phyloP scores from a whole-genome alignment of 2,329 filamentous ascomycete genomes.

The Penicillium polonicum region DNA sequence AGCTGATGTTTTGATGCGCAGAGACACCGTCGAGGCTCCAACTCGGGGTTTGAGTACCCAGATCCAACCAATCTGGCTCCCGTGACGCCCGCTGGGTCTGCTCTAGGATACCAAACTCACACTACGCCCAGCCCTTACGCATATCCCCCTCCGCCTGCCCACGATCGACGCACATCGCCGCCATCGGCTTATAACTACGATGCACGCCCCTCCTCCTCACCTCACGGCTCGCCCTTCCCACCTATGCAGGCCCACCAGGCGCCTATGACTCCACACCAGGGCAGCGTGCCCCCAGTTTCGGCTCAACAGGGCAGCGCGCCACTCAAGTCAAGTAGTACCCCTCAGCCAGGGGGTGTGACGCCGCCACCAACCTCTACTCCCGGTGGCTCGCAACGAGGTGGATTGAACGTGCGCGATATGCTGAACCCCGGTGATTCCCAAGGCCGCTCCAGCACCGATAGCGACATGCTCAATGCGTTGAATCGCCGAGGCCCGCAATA shows the following conservation, averaged over 20 bases:
- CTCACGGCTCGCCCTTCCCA: constrained; percentile 43
- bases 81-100: constrained; percentile 46
- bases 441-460: constrained; percentile 48
- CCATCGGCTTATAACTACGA: constrained; percentile 47
- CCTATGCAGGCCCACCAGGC: constrained; percentile 33
- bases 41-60: constrained; percentile 47
- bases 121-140: constrained; percentile 41
- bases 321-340: constrained; percentile 5
- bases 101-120: constrained; percentile 45
- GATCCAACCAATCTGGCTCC: constrained; percentile 49
- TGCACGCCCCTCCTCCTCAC: constrained; percentile 43
- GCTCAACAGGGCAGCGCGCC: background rate
- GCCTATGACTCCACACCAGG: constrained; percentile 27
- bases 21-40: constrained; percentile 46
- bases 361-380: constrained; percentile 42
- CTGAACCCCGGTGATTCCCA: constrained; percentile 44
- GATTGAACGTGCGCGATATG: constrained; percentile 51
- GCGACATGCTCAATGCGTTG: constrained; percentile 51
- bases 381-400: constrained; percentile 37
- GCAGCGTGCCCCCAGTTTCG: constrained; percentile 2
- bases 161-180: constrained; percentile 47
- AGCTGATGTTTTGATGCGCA: constrained; percentile 22
- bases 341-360: constrained; percentile 32
- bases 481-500: constrained; percentile 42
- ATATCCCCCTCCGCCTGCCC: constrained; percentile 28